A percentile compares a stretch with the other conserved stretches of the same genome.
phyloP scores from a whole-genome alignment of 2,329 filamentous ascomycete genomes.

The Penicillium janthinellum region DNA sequence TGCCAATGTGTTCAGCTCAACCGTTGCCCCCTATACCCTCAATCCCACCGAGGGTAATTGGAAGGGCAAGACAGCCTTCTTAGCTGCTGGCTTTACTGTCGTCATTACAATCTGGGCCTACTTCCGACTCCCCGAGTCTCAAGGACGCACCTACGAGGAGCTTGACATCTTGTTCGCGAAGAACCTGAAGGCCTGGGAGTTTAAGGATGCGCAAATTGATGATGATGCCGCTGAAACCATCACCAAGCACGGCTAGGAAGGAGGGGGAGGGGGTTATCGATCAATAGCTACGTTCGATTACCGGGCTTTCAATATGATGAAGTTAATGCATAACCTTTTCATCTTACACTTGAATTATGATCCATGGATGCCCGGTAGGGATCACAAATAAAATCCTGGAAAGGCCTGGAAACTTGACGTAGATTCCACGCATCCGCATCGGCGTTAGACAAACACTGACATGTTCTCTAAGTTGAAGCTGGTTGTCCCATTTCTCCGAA shows the following conservation, averaged over 20 bases:
- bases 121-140: conserved; percentile 46
- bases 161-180: conserved; percentile 47
- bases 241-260: neutral
- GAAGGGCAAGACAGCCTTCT: conserved; percentile 43
- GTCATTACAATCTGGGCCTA: conserved; percentile 42
- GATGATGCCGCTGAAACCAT: neutral
- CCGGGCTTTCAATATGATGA: no score
- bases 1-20: conserved; percentile 48
- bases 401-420: no score
- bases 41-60: conserved; percentile 42
- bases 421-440: no score
- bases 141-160: conserved; percentile 45
- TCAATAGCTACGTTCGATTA: no score
- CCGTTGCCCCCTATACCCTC: conserved; percentile 31
- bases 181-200: conserved; percentile 40
- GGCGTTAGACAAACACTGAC: no score
- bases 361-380: no score
- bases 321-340: no score
- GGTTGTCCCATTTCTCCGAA: no score
- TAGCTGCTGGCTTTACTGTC: conserved; percentile 43
- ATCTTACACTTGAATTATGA: no score
- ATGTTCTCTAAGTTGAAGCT: no score
- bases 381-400: no score
- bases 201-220: conserved; percentile 11
- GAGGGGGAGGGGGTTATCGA: no score